Evolutionary conservation across 2,329 filamentous ascomycete genomes (phyloP), one percentile per base, ranked within the genome.

Genomic region (Verticillium albo-atrum): DNA sequence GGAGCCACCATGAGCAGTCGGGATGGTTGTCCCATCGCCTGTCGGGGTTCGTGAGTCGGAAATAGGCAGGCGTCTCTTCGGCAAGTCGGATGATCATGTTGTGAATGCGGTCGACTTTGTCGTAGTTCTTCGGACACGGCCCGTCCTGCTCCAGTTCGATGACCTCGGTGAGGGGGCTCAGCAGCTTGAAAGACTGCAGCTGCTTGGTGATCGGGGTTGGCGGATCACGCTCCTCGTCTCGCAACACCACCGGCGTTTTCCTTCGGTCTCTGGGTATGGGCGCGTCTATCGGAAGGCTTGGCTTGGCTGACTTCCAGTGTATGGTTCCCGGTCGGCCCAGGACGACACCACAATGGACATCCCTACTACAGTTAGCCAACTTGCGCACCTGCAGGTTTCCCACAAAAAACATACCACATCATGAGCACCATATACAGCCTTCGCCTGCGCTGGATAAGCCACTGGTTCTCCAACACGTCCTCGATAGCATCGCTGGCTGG

Each of bases 1-100:
- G 73, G 37, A 88, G 67, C 84, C 84, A 87, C 84, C 84, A 87
- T 58, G 73, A 71, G 61, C 79, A 79, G n/a, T 79, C 77, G 0
- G 81, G 77, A n/a, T 79, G 68, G 17, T 75, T 65, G 61, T 88
- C 85, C 71, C 81, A 88, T 2, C 77, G 75, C 10, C 77, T 83
- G 64, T 88, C 84, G 0, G 85, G 81, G 61, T 84, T 82, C 17
- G 81, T 74, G 17, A 81, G 68, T 10, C 84, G 78, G 63, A 88
- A 83, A 7, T 72, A 77, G 0, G 83, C 70, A 0, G 85, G 85
- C 27, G 77, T 82, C 12, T 72, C 71, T 3, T 77, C 73, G 37
- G 80, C 76, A 9, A 85, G 70, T 1, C 79, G 75, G 7, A 79
- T 63, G 37, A 86, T 78, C 47, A 75, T 72, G 59, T 76, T 71